Base-by-base conservation (phyloP, 2,329 filamentous ascomycete genomes). In the Calonectria fujianensis region DNA sequence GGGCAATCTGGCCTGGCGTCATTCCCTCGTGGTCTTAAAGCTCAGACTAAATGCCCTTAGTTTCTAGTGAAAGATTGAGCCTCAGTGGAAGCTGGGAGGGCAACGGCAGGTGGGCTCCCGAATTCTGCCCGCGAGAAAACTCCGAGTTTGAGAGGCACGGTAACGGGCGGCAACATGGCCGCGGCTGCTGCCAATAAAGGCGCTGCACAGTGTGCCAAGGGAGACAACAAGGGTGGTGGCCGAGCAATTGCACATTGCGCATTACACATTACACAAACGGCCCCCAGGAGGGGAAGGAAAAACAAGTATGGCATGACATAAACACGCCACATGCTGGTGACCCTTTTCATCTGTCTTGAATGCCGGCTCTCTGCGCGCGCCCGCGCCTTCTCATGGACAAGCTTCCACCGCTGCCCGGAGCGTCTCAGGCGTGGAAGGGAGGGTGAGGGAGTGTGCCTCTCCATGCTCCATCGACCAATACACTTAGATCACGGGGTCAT, bases 1-100 rank as follows among this genome's bases (percentile, higher is more conserved):
- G 59, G 27, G 39, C 61, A 50, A 50, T 48, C 16, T 65, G 41
- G 41, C 39, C 61, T 65, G 61, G 61, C 61, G 61, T 65, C 61
- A 50, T 45, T 50, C 41, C 61, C 61, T 65, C 61, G 39, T 50
- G 31, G 61, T 65, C 61, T 65, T 16, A 50, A 35, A 50, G 45
- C 61, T 65, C 61, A 65, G 61, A 50, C 61, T 65, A 65, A 27
- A 45, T 20, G 27, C 20, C 39, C 35, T 41, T 63, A 41, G 35
- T 39, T 63, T 37, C 24, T 24, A 41, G 57, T 37, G 35, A 63
- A n/a, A 29, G 35, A 10, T 63, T 63, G 61, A 65, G 39, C 39
- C 61, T 65, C 61, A 65, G 29, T 24, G 35, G 32, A 16, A 45
- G 18, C 24, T 29, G 16, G 29, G 35, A 63, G 57, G 24, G 35